Conservation (phyloP, 176 grass and related monocot species). For the barley (Hordeum vulgare) region MorexV3_pseudomolecules_assembly NC_058523.1:120699843-120700342, state of each 20-base stretch:
- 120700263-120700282: slow-evolving; percentile 99
- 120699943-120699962: slow-evolving; percentile 13
- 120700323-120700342: neutral
- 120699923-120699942: neutral
- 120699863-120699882: neutral
- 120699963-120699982: slow-evolving; percentile 27
- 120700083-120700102: neutral
- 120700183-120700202: slow-evolving; percentile 87
- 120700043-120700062: slow-evolving; percentile 96
- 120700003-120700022: slow-evolving; percentile 87
- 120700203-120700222: slow-evolving; percentile 96
- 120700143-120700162: neutral
- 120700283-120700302: slow-evolving; percentile 96
- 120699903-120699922: neutral
- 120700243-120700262: slow-evolving; percentile 99
- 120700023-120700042: slow-evolving; percentile 84
- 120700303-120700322: slow-evolving; percentile 86
- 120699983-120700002: slow-evolving; percentile 66
- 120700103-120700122: neutral
- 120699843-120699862: neutral
- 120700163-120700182: slow-evolving; percentile 64
- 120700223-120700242: slow-evolving; percentile 98
- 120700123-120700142: neutral
- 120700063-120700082: slow-evolving; percentile 65
- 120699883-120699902: neutral